Evolutionary conservation across 768 basidiomycete genomes (phyloP), one percentile per base, ranked within the genome.

Genomic region (Russula compacta): DNA sequence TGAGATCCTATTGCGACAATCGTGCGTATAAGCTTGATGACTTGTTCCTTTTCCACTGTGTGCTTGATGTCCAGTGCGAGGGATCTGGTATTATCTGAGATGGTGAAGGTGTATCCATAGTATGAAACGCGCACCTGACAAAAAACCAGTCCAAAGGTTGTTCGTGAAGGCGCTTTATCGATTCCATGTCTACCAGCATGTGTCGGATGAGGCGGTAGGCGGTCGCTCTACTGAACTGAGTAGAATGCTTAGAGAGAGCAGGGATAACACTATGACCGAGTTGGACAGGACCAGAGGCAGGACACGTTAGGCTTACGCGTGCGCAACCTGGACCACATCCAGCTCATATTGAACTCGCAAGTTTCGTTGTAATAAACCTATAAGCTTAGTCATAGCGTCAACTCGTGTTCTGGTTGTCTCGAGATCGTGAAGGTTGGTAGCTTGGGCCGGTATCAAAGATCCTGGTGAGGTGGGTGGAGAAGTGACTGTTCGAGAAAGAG

Each of bases 31-130:
- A 98, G 82, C 61, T 92, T 91, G 66, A 99, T 83, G 21, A 82
- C 92, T 72, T 98, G 95, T 69, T 97, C 93, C 69, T 92, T 91
- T 74, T 94, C 97, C 6, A 85, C 80, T 12, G 82, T 81, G 69
- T 85, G 80, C 67, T 91, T 89, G 69, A 84, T 85, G 70, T 98
- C 94, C 12, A 94, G 84, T 0, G 87, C 83, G 15, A 98, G 77
- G 1, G 94, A 85, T 66, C 93, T 94, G 63, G 10, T 60, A 59
- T 58, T 55, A n/a, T 51, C 53, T 59, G 36, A 61, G 11, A 49
- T 19, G 38, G 21, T 21, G 19, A 52, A 33, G 32, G 40, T 66
- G 58, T 42, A 39, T 21, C 8, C n/a, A 53, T 17, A 8, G 57
- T 65, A 39, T 15, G n/a, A 46, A 6, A 29, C 24, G 68, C 78